These are phyloP conservation scores for Piper longum DNA, from an alignment of 164 flowering plant species.

Conservation along the genomic window DNA sequence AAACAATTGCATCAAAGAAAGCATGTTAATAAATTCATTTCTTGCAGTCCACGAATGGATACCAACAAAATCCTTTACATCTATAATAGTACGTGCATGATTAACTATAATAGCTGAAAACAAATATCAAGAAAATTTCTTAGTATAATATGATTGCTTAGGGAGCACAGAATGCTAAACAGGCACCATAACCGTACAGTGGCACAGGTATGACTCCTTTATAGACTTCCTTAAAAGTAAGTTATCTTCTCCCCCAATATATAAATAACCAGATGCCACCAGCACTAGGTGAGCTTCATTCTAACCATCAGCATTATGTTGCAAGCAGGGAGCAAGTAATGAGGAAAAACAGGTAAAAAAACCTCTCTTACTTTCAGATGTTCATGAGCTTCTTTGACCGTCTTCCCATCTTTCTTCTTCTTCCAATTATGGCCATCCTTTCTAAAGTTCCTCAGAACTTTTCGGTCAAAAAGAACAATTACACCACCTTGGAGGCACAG, in stretches of 20 bases:
- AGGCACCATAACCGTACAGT: neutral
- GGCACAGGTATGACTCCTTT: neutral
- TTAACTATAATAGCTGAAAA: neutral
- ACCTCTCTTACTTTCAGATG: slow-evolving; percentile 55
- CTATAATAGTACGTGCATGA: neutral
- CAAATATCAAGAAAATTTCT: neutral
- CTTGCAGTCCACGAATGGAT: neutral
- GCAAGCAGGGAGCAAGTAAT: neutral
- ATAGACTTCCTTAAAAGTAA: neutral
- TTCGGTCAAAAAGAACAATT: slow-evolving; percentile 70
- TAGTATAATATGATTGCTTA: too few relatives aligned
- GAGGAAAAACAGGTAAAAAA: too few relatives aligned
- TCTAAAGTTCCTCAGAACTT: slow-evolving; percentile 77
- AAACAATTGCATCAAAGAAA: neutral
- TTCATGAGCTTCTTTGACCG: slow-evolving; percentile 97
- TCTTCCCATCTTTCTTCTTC: slow-evolving; percentile 95
- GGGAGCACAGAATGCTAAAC: neutral
- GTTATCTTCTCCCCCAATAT: neutral
- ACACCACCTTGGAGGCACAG: slow-evolving; percentile 45
- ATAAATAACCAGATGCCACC: neutral
- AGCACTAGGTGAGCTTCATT: too few relatives aligned
- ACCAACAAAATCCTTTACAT: neutral
- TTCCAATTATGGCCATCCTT: slow-evolving; percentile 96
- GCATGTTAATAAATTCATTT: neutral
- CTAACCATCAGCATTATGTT: too few relatives aligned